Conservation (phyloP, 257 asterid genomes). For the Capsicum rhomboideum region DNA sequence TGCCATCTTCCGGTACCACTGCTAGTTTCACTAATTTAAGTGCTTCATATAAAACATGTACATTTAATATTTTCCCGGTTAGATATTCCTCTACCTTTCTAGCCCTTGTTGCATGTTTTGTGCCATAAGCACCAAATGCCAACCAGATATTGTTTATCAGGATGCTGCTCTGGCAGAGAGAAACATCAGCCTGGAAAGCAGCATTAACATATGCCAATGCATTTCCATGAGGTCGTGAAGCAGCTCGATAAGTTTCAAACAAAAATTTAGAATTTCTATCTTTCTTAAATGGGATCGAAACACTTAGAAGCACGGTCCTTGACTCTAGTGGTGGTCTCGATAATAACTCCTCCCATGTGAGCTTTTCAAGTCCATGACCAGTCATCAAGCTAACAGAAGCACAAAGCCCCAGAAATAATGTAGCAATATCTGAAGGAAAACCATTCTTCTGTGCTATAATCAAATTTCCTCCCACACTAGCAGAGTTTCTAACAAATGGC, state of each 20-base stretch:
- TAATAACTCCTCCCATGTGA: conserved; percentile 49
- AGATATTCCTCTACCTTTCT: conserved; percentile 43
- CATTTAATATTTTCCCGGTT: conserved; percentile 23
- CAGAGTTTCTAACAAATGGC: conserved; percentile 48
- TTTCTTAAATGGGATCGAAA: conserved; percentile 39
- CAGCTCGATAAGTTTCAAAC: conserved; percentile 56
- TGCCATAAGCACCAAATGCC: conserved; percentile 62
- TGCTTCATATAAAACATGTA: conserved; percentile 32
- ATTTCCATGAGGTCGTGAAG: conserved; percentile 65
- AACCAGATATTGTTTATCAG: conserved; percentile 22
- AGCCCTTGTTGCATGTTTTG: conserved; percentile 41
- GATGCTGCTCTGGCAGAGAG: conserved; percentile 19
- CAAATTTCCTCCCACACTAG: conserved; percentile 63
- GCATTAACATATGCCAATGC: conserved; percentile 64
- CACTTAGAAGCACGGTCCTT: conserved; percentile 36
- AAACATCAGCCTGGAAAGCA: conserved; percentile 54
- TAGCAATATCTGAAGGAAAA: conserved; percentile 68
- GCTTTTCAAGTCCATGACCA: conserved; percentile 15
- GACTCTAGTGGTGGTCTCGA: conserved; percentile 38
- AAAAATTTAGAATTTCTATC: conserved; percentile 19
- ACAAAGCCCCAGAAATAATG: conserved; percentile 45
- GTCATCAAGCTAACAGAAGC: conserved; percentile 35
- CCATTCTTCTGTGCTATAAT: conserved; percentile 58
- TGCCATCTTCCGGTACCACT: conserved; percentile 47
- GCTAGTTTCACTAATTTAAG: conserved; percentile 36